These are phyloP conservation scores for Sugiyamaella qingdaonensis DNA, from an alignment of 805 yeast genomes.

Conservation along the genomic window DNA sequence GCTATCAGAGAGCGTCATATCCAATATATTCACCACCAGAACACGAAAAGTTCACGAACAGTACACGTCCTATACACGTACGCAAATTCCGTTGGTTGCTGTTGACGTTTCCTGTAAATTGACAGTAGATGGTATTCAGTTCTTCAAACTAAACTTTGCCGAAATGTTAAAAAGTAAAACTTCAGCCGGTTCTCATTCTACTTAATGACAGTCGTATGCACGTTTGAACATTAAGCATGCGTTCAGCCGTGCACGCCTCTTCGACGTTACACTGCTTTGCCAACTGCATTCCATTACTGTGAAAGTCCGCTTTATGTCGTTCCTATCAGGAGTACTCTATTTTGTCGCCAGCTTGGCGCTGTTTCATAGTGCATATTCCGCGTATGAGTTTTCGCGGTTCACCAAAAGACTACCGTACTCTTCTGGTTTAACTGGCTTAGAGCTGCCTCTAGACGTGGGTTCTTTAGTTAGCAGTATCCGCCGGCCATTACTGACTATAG, in stretches of 20 bases:
- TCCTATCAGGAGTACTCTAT: conserved; percentile 11
- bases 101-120: no score
- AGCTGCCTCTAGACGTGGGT: conserved; percentile 24
- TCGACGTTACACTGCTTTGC: neutral
- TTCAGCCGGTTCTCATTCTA: conserved; percentile 1
- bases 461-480: neutral
- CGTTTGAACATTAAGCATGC: neutral
- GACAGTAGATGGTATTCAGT: no score
- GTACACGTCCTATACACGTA: conserved; percentile 1
- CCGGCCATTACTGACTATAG: conserved; percentile 18
- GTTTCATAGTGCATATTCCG: conserved; percentile 27
- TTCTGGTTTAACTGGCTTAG: conserved; percentile 11
- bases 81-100: neutral
- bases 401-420: conserved; percentile 16
- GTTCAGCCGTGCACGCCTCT: neutral
- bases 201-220: neutral
- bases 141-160: neutral
- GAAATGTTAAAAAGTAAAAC: neutral
- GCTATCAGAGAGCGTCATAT: neutral
- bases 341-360: conserved; percentile 18
- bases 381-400: conserved; percentile 25
- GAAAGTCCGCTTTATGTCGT: conserved; percentile 3
- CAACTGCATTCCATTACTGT: no score
- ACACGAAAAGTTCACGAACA: neutral
- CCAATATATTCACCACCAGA: neutral